Evolutionary conservation across 1,139 yeast species (phyloP).

Genomic region (Hyphopichia wangnamkhiaoensis): DNA sequence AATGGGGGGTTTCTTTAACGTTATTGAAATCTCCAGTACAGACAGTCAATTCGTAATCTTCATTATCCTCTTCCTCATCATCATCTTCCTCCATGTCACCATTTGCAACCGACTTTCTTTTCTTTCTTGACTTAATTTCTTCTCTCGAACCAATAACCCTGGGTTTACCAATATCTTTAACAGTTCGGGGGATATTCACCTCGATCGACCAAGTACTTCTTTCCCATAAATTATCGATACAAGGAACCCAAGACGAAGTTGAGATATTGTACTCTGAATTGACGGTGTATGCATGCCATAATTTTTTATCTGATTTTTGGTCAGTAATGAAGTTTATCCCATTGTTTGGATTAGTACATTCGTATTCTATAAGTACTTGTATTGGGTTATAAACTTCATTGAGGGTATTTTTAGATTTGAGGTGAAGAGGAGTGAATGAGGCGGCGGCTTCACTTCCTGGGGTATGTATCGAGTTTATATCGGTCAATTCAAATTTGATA

Average conservation of each 20-base stretch:
- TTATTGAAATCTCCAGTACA: constrained; percentile 72
- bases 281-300: constrained; percentile 86
- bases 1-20: constrained; percentile 49
- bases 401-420: constrained; percentile 30
- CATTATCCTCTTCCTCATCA: constrained; percentile 51
- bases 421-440: constrained; percentile 40
- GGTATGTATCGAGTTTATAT: constrained; percentile 42
- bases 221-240: constrained; percentile 87
- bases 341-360: constrained; percentile 62
- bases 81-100: constrained; percentile 28
- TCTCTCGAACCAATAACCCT: constrained; percentile 40
- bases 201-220: constrained; percentile 92
- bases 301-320: constrained; percentile 31
- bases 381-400: constrained; percentile 68
- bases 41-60: constrained; percentile 60
- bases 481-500: constrained; percentile 62
- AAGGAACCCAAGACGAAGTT: constrained; percentile 96
- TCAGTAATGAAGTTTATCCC: constrained; percentile 77
- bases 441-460: constrained; percentile 45
- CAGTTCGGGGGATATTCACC: constrained; percentile 76
- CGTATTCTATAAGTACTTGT: constrained; percentile 68
- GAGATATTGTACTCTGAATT: constrained; percentile 78
- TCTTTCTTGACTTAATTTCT: constrained; percentile 14
- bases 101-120: constrained; percentile 12
- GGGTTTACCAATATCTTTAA: constrained; percentile 65